Evolutionary conservation across 352 stramenopile genomes (phyloP).

Genomic region (Phytophthora pinifolia): DNA sequence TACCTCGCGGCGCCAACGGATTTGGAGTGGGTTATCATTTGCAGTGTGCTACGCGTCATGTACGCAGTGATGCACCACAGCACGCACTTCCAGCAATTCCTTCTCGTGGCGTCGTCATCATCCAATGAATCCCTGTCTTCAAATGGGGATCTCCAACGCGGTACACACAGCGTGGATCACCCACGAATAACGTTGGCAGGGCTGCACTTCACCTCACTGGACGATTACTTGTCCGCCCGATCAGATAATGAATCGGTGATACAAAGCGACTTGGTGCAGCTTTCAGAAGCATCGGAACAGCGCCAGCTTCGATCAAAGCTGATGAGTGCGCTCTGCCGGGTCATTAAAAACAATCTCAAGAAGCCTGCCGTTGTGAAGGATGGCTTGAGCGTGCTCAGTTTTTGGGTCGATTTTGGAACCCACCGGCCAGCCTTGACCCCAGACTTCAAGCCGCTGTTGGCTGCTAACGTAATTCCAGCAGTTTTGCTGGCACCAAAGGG

Average conservation of each 20-base stretch:
- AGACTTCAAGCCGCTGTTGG: slow-evolving; percentile 52
- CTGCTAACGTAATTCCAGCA: slow-evolving; percentile 49
- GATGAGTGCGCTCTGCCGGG: slow-evolving; percentile 45
- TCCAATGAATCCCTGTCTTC: slow-evolving; percentile 21
- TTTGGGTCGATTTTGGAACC: slow-evolving; percentile 45
- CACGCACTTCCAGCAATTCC: slow-evolving; percentile 48
- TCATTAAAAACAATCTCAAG: slow-evolving; percentile 56
- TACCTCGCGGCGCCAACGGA: slow-evolving; percentile 46
- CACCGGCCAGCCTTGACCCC: slow-evolving; percentile 19
- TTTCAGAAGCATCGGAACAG: slow-evolving; percentile 28
- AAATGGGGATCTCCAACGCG: slow-evolving; percentile 5
- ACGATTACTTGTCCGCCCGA: slow-evolving; percentile 45
- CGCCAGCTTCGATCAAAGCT: slow-evolving; percentile 39
- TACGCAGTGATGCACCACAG: slow-evolving; percentile 56
- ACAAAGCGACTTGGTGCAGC: slow-evolving; percentile 23
- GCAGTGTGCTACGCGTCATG: slow-evolving; percentile 52
- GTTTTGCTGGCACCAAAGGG: slow-evolving; percentile 51
- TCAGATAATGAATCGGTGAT: slow-evolving; percentile 18
- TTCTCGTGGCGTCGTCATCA: slow-evolving; percentile 32
- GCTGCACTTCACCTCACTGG: slow-evolving; percentile 44
- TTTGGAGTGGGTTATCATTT: slow-evolving; percentile 38
- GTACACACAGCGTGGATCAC: slow-evolving; percentile 29
- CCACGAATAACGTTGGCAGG: slow-evolving; percentile 39
- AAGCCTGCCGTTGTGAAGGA: slow-evolving; percentile 41
- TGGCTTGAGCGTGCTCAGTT: slow-evolving; percentile 40